Percentiles rank a stretch among this genome's conserved stretches.
Conservation (phyloP, 768 basidiomycete species). For the Harrya chromipes region DNA sequence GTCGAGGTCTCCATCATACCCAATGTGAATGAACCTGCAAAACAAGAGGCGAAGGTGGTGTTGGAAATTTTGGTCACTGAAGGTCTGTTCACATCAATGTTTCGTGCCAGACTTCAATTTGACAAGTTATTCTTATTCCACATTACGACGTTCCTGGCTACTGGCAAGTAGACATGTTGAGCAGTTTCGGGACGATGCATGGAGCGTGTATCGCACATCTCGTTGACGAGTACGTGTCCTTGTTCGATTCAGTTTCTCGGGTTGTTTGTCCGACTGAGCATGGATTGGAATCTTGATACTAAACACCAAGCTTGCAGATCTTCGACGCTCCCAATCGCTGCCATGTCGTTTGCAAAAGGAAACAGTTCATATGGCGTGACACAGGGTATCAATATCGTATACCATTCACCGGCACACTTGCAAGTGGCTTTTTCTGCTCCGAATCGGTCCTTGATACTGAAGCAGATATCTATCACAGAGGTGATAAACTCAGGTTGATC, state of each 20-base stretch:
- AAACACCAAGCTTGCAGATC: slow-evolving; percentile 30
- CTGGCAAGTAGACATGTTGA: slow-evolving; percentile 42
- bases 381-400: slow-evolving; percentile 44
- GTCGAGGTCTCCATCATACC: slow-evolving; percentile 40
- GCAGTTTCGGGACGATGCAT: slow-evolving; percentile 35
- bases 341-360: slow-evolving; percentile 34
- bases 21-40: slow-evolving; percentile 35
- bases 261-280: too few relatives aligned
- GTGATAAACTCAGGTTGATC: slow-evolving; percentile 42
- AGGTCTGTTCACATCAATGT: slow-evolving; percentile 32
- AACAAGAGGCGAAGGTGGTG: slow-evolving; percentile 37
- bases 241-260: neutral
- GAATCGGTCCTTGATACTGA: neutral
- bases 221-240: slow-evolving; percentile 43
- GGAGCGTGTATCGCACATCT: slow-evolving; percentile 43
- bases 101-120: neutral
- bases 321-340: slow-evolving; percentile 37
- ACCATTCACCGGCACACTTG: slow-evolving; percentile 42
- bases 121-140: too few relatives aligned
- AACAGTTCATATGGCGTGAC: slow-evolving; percentile 38
- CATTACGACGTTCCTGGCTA: neutral
- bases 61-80: slow-evolving; percentile 43
- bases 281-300: too few relatives aligned
- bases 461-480: slow-evolving; percentile 29
- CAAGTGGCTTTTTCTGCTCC: slow-evolving; percentile 17